Evolutionary conservation across 202 grass and related monocot genomes (phyloP).

Genomic region (Elaeis oleifera): DNA sequence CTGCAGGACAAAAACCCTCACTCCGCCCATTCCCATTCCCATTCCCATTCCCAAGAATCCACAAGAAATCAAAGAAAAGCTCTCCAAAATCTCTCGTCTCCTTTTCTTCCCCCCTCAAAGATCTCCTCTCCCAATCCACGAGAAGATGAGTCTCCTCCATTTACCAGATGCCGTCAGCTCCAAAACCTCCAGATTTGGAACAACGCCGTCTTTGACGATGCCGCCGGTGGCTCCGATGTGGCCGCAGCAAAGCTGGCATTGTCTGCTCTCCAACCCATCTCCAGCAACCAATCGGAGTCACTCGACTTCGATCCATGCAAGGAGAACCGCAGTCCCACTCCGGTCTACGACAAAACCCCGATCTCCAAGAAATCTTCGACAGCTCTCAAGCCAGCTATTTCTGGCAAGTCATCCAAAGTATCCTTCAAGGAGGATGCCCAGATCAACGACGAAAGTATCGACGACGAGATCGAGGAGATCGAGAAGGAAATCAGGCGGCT

Average conservation of each 20-base stretch:
- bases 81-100: conserved; percentile 9
- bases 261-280: conserved; percentile 29
- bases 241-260: background rate
- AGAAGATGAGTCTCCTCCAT: conserved; percentile 28
- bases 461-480: conserved; percentile 50
- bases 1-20: conserved; percentile 4
- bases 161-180: conserved; percentile 1
- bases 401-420: conserved; percentile 1
- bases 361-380: too few species aligned
- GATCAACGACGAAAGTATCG: conserved; percentile 11
- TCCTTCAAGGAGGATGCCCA: conserved; percentile 3
- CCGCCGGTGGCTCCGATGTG: background rate
- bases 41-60: background rate
- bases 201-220: conserved; percentile 50
- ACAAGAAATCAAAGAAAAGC: conserved; percentile 5
- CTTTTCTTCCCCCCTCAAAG: too few species aligned
- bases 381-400: too few species aligned
- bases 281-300: conserved; percentile 13
- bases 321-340: conserved; percentile 42
- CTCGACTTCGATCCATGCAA: conserved; percentile 26
- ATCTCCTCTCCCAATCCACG: background rate
- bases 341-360: conserved; percentile 6
- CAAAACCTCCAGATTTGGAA: conserved; percentile 47
- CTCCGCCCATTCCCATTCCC: background rate
- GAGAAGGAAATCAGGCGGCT: conserved; percentile 70